Conservation (phyloP, 441 rosid genomes). For the Bruguiera hainesii region DNA sequence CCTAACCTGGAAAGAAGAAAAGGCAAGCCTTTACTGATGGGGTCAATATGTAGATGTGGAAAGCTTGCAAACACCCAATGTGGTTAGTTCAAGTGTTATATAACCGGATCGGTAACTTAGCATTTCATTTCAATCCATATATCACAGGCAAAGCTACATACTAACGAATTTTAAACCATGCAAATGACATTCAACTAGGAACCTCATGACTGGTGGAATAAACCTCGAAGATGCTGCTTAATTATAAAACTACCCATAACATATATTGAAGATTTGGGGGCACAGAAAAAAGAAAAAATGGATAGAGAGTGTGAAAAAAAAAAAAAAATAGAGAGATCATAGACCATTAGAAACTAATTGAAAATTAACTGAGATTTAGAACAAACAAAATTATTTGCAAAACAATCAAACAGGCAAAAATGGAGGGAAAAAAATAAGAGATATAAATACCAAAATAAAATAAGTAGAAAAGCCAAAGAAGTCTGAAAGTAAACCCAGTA, state of each 20-base stretch:
- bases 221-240: background rate
- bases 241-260: too few relatives aligned
- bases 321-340: background rate
- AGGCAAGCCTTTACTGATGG: background rate
- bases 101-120: too few relatives aligned
- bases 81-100: background rate
- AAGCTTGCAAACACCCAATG: background rate
- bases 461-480: background rate
- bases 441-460: background rate
- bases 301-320: background rate
- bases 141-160: background rate
- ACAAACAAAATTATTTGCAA: background rate
- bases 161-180: background rate
- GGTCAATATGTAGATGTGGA: background rate
- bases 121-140: too few relatives aligned
- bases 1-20: conserved; percentile 63
- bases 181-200: background rate
- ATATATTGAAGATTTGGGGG: too few relatives aligned
- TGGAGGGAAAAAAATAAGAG: background rate
- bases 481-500: background rate
- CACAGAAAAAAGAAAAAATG: too few relatives aligned
- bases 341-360: background rate
- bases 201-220: background rate
- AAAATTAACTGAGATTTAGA: background rate
- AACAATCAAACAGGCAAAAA: background rate